Percentiles rank a stretch among this genome's conserved stretches.
Conservation (phyloP, 2,329 filamentous ascomycete species). For the Ascochyta clinopodiicola region DNA sequence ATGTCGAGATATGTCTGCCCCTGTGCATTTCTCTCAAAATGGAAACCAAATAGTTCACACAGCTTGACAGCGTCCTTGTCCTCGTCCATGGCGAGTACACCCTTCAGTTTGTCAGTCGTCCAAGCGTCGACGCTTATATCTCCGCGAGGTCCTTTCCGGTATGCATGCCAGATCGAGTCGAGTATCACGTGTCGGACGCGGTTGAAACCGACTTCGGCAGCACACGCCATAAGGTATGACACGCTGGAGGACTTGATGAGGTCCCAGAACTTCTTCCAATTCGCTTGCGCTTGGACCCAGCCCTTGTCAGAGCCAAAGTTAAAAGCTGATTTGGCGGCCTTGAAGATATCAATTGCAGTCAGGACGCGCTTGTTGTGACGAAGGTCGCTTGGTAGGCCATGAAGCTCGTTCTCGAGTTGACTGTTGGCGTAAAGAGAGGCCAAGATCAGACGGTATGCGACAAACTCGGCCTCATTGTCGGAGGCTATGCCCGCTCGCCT, state of each 20-base stretch:
- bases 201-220: constrained; percentile 68
- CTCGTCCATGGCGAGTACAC: constrained; percentile 63
- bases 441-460: constrained; percentile 63
- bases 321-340: constrained; percentile 61
- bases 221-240: constrained; percentile 69
- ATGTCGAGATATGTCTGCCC: constrained; percentile 61
- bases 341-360: constrained; percentile 63
- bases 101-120: constrained; percentile 60
- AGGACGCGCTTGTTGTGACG: constrained; percentile 60
- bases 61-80: constrained; percentile 61
- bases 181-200: constrained; percentile 63
- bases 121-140: constrained; percentile 59
- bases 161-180: constrained; percentile 61
- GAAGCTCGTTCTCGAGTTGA: constrained; percentile 62
- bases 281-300: constrained; percentile 63
- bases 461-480: constrained; percentile 68
- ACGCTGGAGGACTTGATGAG: constrained; percentile 61
- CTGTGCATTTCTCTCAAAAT: constrained; percentile 55
- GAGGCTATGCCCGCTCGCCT: constrained; percentile 56
- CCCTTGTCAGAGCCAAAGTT: constrained; percentile 58
- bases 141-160: constrained; percentile 59
- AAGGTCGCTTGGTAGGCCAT: constrained; percentile 61
- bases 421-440: constrained; percentile 57
- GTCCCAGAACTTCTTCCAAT: constrained; percentile 65
- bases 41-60: constrained; percentile 61